Base-by-base conservation (phyloP, 176 grass and related monocot species). In the Echinochloa phyllopogon region DNA sequence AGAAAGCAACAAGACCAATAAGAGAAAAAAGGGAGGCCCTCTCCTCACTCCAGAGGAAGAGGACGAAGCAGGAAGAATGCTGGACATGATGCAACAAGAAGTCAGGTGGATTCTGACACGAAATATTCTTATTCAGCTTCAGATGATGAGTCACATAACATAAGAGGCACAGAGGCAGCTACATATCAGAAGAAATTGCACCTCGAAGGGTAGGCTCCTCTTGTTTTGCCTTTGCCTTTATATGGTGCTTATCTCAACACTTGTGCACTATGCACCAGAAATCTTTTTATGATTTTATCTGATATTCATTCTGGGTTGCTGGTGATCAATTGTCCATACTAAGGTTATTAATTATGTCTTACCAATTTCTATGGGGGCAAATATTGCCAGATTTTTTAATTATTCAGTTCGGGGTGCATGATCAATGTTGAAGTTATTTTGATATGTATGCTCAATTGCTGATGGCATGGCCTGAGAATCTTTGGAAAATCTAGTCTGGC, bases 131-230 rank as follows among this genome's bases (percentile, higher is more conserved):
- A 65, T 84, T 55, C 53, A 80, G 41, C 48, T 45, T 82, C 62
- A 66, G 65, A 72, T 69, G 82, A 78, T 49, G 58, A 78, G 91
- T 90, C 65, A 23, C 76, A 79, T n/a, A n/a, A n/a, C n/a, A n/a
- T 75, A 23, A 83, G 74, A 69, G 57, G 39, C 75, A 68, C 83
- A 17, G 25, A 21, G 37, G 80, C 53, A 81, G 69, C 60, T 77
- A 64, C 38, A 58, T 43, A 66, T 55, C 79, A 76, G 75, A 77
- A 73, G 85, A 75, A 78, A 78, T 48, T 23, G 9, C 74, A 52
- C 69, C 92, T 13, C 86, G 88, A 16, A 95, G 83, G 83, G 96
- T 98, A 90, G 90, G 82, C 45, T 88, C 44, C 62, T 55, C 18
- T 75, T 62, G 4, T 61, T 69, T 2, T 75, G 77, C 70, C 4